Conservation (phyloP, 2,329 filamentous ascomycete genomes). For the Fusarium fracticaudum region DNA sequence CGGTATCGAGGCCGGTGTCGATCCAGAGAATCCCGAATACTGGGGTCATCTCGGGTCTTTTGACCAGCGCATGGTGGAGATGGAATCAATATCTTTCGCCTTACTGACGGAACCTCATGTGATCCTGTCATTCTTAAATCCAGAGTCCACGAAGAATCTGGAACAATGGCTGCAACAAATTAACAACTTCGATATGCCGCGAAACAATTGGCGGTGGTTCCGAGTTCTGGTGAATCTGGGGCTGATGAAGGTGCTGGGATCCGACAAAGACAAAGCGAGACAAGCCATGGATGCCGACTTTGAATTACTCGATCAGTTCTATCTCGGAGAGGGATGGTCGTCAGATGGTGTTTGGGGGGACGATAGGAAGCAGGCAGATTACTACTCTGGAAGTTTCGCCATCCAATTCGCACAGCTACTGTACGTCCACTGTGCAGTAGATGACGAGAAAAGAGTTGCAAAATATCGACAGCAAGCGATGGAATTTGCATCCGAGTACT, state of each 20-base stretch:
- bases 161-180: slow-evolving; percentile 53
- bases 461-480: slow-evolving; percentile 39
- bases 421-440: background rate
- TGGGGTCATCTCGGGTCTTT: slow-evolving; percentile 57
- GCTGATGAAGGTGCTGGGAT: slow-evolving; percentile 52
- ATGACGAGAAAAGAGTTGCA: slow-evolving; percentile 3
- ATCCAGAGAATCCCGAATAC: slow-evolving; percentile 50
- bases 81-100: slow-evolving; percentile 60
- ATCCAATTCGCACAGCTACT: background rate
- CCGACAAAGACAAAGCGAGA: slow-evolving; percentile 47
- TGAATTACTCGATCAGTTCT: slow-evolving; percentile 55
- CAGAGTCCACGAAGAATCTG: slow-evolving; percentile 48
- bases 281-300: slow-evolving; percentile 54
- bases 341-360: slow-evolving; percentile 55
- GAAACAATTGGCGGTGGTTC: slow-evolving; percentile 64
- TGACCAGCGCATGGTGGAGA: slow-evolving; percentile 65
- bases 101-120: slow-evolving; percentile 54
- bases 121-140: slow-evolving; percentile 45
- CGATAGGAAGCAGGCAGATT: slow-evolving; percentile 48
- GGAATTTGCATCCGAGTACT: slow-evolving; percentile 50
- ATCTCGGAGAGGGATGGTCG: slow-evolving; percentile 57
- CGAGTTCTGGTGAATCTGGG: slow-evolving; percentile 60
- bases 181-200: slow-evolving; percentile 55
- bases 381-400: slow-evolving; percentile 1
- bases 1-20: slow-evolving; percentile 46